Percentiles rank a stretch among this genome's conserved stretches.
phyloP scores from a whole-genome alignment of 1,284 basidiomycete genomes.

The Sporisorium sorghi region DNA sequence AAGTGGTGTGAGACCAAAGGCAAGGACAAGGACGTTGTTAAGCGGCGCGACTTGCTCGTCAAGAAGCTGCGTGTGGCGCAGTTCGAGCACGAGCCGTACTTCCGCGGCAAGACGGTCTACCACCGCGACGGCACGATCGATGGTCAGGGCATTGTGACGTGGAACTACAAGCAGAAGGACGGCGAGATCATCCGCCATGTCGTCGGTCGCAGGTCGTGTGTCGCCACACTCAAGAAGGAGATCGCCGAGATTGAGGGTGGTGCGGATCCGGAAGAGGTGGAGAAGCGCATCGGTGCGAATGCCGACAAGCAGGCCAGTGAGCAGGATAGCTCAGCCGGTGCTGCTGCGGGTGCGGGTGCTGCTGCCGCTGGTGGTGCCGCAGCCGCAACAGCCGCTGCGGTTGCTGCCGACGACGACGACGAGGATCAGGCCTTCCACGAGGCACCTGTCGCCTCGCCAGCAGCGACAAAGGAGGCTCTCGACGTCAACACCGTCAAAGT shows the following conservation, averaged over 20 bases:
- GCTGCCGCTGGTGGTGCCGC: conserved; percentile 35
- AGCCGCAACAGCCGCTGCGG: conserved; percentile 14
- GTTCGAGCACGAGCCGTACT: conserved; percentile 67
- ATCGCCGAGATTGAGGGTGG: conserved; percentile 58
- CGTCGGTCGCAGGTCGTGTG: conserved; percentile 57
- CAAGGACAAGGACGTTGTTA: conserved; percentile 35
- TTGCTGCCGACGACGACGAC: conserved; percentile 22
- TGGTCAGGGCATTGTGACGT: conserved; percentile 64
- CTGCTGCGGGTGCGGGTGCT: conserved; percentile 28
- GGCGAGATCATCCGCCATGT: conserved; percentile 60
- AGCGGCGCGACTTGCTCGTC: conserved; percentile 64
- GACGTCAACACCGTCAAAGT: conserved; percentile 47
- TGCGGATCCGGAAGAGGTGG: conserved; percentile 22
- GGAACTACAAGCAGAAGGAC: conserved; percentile 65
- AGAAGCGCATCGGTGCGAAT: conserved; percentile 29
- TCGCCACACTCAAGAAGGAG: conserved; percentile 55
- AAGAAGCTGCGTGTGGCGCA: conserved; percentile 68
- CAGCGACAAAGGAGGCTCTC: conserved; percentile 27
- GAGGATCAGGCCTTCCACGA: conserved; percentile 45
- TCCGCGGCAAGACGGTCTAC: conserved; percentile 65
- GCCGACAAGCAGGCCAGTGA: conserved; percentile 23
- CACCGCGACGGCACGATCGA: conserved; percentile 68
- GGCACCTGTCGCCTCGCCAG: conserved; percentile 39
- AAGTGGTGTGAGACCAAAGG: conserved; percentile 63
- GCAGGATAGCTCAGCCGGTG: conserved; percentile 15